Conservation (phyloP, 192 early-diverging fungal species). For the Coemansia sp. region DNA sequence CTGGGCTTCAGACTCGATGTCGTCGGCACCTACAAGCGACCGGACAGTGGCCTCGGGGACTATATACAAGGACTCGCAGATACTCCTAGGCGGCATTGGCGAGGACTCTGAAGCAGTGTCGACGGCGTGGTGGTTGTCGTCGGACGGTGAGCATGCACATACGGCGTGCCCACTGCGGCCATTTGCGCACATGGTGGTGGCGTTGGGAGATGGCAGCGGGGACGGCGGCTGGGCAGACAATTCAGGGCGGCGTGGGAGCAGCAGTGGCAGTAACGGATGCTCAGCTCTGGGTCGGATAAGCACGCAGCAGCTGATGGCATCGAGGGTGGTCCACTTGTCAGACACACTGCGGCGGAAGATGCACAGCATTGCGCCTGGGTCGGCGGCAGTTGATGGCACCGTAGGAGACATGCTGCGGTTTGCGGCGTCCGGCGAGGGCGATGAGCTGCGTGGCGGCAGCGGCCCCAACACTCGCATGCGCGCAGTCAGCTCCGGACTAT, state of each 20-base stretch:
- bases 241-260: conserved; percentile 2
- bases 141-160: conserved; percentile 50
- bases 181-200: conserved; percentile 57
- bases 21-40: conserved; percentile 6
- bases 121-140: conserved; percentile 49
- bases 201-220: conserved; percentile 16
- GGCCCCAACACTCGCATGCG: conserved; percentile 21
- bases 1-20: not conserved
- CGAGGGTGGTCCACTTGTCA: conserved; percentile 38
- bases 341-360: conserved; percentile 51
- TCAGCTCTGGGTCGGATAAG: conserved; percentile 8
- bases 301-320: conserved; percentile 26
- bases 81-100: not conserved
- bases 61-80: conserved; percentile 15
- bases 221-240: conserved; percentile 12
- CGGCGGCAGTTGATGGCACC: conserved; percentile 10
- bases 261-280: not conserved
- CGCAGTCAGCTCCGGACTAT: conserved; percentile 35
- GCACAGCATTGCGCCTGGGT: conserved; percentile 27
- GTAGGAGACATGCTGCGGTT: conserved; percentile 44
- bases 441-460: not conserved
- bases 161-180: conserved; percentile 54
- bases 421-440: not conserved
- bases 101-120: not conserved
- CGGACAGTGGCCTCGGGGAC: conserved; percentile 7